Percentiles rank a stretch among this genome's conserved stretches.
Evolutionary conservation across 306 rosid species (phyloP).

Genomic region (Inga laurina): DNA sequence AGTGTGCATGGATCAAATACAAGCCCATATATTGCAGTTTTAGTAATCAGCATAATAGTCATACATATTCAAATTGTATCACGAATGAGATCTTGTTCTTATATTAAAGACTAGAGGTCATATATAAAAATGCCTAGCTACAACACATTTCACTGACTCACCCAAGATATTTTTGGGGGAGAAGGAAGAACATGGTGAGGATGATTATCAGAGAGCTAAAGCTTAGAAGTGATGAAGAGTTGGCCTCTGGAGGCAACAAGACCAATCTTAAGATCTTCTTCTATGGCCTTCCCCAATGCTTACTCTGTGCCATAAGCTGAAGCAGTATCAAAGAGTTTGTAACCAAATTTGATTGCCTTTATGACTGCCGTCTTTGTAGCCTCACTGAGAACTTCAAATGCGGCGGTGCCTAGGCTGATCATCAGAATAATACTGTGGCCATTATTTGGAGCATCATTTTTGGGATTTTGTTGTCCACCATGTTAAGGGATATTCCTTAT

Average conservation of each 20-base stretch:
- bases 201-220: background rate
- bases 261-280: background rate
- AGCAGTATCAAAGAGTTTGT: slow-evolving; percentile 25
- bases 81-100: no score
- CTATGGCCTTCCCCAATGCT: slow-evolving; percentile 1
- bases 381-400: background rate
- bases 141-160: no score
- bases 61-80: no score
- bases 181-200: background rate
- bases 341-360: slow-evolving; percentile 14
- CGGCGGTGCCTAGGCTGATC: background rate
- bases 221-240: slow-evolving; percentile 29
- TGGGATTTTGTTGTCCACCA: background rate
- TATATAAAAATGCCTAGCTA: no score
- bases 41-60: background rate
- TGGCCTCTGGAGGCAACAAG: background rate
- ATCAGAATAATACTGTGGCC: background rate
- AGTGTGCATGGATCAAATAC: background rate
- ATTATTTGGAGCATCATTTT: background rate
- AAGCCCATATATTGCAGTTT: background rate
- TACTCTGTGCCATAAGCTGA: background rate
- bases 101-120: no score
- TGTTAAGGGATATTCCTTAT: background rate
- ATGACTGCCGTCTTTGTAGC: background rate
- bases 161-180: no score